Base-by-base conservation (phyloP, 495 filamentous ascomycete genomes). In the Daldinia childiae region DNA sequence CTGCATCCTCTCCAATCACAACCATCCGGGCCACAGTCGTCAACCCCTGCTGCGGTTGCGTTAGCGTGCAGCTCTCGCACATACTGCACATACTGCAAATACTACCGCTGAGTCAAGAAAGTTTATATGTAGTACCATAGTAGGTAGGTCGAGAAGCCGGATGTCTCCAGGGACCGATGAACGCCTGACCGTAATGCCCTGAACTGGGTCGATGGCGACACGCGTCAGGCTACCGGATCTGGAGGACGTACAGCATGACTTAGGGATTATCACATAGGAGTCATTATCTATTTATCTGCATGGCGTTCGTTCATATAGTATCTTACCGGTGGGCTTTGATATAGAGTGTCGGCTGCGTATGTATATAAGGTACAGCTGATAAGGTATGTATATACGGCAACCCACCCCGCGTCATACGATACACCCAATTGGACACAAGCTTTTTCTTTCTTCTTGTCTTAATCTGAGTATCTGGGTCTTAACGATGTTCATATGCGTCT, bases 1-100 rank as follows among this genome's bases (percentile, higher is more conserved):
- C 52, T 71, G 63, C 67, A 71, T 62, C 58, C 26, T 36, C 38
- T 54, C 71, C 67, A 74, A 74, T 74, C 58, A 74, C 41, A 48
- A 41, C 36, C 63, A 30, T 38, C 59, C 54, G 62, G 62, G 50
- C 55, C 63, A 61, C 54, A 71, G 41, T 60, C 54, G 54, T 74
- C 62, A 14, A 68, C 21, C 71, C 66, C 63, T 61, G 58, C 36
- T 36, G 3, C 14, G 59, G 43, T 55, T 48, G 67, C 26, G 56
- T 55, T 66, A 64, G 58, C 58, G 30, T 70, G 66, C 66, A 66
- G 58, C 71, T 60, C 59, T 45, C 62, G 27, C 4, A 27, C 27
- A 27, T 27, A 30, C 27, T 14, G n/a, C 29, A 29, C 27, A 29
- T 4, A 30, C 29, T 14, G n/a, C 29, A 11, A 9, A 36, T 38